phyloP scores from a whole-genome alignment of 805 yeast species.

The Suhomyces vadensis region DNA sequence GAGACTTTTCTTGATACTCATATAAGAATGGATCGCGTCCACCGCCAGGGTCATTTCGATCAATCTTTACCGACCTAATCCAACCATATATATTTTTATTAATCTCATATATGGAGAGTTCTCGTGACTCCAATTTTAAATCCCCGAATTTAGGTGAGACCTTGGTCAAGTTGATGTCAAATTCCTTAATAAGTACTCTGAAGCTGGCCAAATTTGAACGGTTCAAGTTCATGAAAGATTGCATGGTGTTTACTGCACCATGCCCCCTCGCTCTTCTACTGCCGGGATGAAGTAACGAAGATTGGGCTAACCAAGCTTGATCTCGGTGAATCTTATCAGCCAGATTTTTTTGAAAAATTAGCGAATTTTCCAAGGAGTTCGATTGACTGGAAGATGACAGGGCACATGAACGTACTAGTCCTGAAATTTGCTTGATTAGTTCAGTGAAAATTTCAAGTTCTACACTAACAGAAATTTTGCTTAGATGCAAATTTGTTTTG shows the following conservation, averaged over 20 bases:
- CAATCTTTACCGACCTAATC: slow-evolving; percentile 17
- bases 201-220: slow-evolving; percentile 43
- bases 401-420: background rate
- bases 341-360: background rate
- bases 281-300: slow-evolving; percentile 5
- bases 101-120: slow-evolving; percentile 20
- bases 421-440: background rate
- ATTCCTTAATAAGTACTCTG: slow-evolving; percentile 24
- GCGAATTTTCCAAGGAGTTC: slow-evolving; percentile 17
- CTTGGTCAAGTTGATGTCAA: slow-evolving; percentile 17
- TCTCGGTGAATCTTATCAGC: background rate
- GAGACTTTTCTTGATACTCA: slow-evolving; percentile 20
- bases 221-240: slow-evolving; percentile 24
- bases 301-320: background rate
- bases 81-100: slow-evolving; percentile 26
- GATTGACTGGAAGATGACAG: slow-evolving; percentile 4
- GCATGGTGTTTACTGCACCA: slow-evolving; percentile 2
- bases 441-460: slow-evolving; percentile 12
- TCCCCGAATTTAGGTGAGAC: slow-evolving; percentile 30
- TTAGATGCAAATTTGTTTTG: slow-evolving; percentile 15
- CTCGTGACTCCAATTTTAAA: slow-evolving; percentile 14
- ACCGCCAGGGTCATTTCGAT: slow-evolving; percentile 13
- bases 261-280: slow-evolving; percentile 3
- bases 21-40: slow-evolving; percentile 14
- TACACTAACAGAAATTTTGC: slow-evolving; percentile 15